Percentiles rank a stretch among this genome's conserved stretches.
These are phyloP conservation scores for Aureobasidium sp. DNA, from an alignment of 2,329 filamentous ascomycete species.

Conservation along the genomic window DNA sequence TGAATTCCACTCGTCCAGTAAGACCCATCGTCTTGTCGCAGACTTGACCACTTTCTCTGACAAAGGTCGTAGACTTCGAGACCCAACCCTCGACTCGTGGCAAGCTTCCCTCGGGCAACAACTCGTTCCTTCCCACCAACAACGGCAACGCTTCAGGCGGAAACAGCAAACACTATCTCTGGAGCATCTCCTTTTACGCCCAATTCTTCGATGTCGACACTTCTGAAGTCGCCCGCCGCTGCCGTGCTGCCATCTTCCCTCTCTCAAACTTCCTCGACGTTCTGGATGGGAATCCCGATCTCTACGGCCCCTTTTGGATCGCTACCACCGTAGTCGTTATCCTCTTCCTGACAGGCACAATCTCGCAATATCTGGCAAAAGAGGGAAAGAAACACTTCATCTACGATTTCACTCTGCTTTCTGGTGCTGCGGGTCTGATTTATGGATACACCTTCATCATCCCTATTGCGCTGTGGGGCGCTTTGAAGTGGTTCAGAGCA, in stretches of 20 bases:
- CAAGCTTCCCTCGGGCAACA: conserved; percentile 39
- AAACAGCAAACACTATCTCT: conserved; percentile 71
- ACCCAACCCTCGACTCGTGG: conserved; percentile 44
- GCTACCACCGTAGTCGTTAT: conserved; percentile 96
- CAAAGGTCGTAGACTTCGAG: conserved; percentile 55
- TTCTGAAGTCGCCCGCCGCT: conserved; percentile 76
- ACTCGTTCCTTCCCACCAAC: conserved; percentile 32
- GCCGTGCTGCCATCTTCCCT: conserved; percentile 81
- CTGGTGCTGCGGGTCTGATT: conserved; percentile 81
- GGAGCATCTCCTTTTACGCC: conserved; percentile 87
- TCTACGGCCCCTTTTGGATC: conserved; percentile 98
- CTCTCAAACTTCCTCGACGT: conserved; percentile 94
- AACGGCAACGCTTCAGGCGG: conserved; percentile 22
- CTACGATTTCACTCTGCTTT: conserved; percentile 86
- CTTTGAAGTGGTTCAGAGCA: conserved; percentile 90
- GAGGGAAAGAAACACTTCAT: conserved; percentile 64
- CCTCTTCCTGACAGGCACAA: conserved; percentile 88
- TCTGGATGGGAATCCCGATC: conserved; percentile 89
- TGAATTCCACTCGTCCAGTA: conserved; percentile 91
- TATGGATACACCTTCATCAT: conserved; percentile 89
- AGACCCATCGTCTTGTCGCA: conserved; percentile 20
- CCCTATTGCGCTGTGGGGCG: conserved; percentile 76
- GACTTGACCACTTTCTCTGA: background rate
- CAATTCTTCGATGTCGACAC: conserved; percentile 99
- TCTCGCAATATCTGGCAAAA: conserved; percentile 77